phyloP scores from a whole-genome alignment of 2,329 filamentous ascomycete genomes.

The Mycosphaerella sp. region DNA sequence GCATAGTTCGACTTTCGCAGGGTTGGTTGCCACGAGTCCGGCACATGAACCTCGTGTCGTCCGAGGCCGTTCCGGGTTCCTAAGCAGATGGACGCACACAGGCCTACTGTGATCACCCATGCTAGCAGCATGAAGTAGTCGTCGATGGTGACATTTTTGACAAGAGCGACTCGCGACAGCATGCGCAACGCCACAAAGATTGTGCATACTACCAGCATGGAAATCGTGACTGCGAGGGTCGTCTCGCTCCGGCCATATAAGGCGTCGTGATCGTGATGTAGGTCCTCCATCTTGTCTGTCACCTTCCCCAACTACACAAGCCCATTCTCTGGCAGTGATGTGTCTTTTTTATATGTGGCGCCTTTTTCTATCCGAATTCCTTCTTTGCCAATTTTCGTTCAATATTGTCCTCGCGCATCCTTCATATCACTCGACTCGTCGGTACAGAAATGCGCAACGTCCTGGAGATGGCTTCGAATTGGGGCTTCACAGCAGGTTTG shows the following conservation, averaged over 20 bases:
- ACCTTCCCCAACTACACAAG: conserved; percentile 9
- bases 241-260: conserved; percentile 34
- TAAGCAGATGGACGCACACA: conserved; percentile 61
- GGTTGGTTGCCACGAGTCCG: conserved; percentile 41
- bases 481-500: background rate
- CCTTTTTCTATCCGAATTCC: conserved; percentile 1
- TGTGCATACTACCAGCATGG: conserved; percentile 63
- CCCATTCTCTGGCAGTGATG: conserved; percentile 11
- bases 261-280: conserved; percentile 25
- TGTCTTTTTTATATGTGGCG: conserved; percentile 2
- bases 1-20: conserved; percentile 56
- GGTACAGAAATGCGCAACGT: background rate
- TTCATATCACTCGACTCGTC: background rate
- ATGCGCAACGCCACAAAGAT: conserved; percentile 70
- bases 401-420: conserved; percentile 6
- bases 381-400: conserved; percentile 6
- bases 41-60: conserved; percentile 58
- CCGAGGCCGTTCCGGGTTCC: conserved; percentile 61
- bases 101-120: conserved; percentile 65
- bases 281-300: conserved; percentile 18
- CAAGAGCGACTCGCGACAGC: conserved; percentile 64
- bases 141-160: conserved; percentile 65
- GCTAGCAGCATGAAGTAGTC: conserved; percentile 76
- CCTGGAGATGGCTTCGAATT: background rate
- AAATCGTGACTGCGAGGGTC: conserved; percentile 64